Base-by-base conservation (phyloP, 768 basidiomycete species). In the Suillus brevipes region DNA sequence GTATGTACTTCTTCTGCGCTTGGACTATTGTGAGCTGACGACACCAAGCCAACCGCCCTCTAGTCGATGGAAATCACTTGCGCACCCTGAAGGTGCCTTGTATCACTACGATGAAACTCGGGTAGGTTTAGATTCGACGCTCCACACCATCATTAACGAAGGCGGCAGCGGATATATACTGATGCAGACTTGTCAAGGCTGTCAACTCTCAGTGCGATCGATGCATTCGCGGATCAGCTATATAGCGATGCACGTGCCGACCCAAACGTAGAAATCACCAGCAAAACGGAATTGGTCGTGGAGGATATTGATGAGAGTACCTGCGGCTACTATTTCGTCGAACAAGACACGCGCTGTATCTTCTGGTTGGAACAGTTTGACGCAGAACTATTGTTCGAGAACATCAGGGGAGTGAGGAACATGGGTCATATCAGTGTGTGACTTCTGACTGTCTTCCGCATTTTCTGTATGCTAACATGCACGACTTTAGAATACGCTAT, bases 51-150 rank as follows among this genome's bases (percentile, higher is more conserved):
- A 23, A 40, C 16, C 49, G 3, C 34, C 37, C n/a, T 70, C 69
- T 14, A 4, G n/a, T 13, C 79, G 75, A 1, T 88, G 86, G 86
- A 70, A 61, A 8, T 67, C 78, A 5, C 73, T 75, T 38, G 70
- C 75, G 3, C 86, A 87, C 70, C 85, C 86, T 0, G 86, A 88
- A 73, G 87, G 87, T 7, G 79, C 79, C 7, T 76, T 81, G 28
- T 88, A 87, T 69, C 87, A 84, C 65, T 81, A 77, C 67, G 75
- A 85, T 58, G 36, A 65, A 50, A 65, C 72, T 8, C 78, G 79
- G 71, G 84, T 84, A 49, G 0, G 75, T 60, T 38, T 12, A 6
- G 36, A 14, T 37, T 4, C 10, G 38, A 6, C 4, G 1, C 12
- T 5, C 36, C 25, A 47, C 14, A 16, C 12, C 43, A 50, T 65